phyloP scores from a whole-genome alignment of 2,329 filamentous ascomycete genomes.

The Exserohilum turcica region DNA sequence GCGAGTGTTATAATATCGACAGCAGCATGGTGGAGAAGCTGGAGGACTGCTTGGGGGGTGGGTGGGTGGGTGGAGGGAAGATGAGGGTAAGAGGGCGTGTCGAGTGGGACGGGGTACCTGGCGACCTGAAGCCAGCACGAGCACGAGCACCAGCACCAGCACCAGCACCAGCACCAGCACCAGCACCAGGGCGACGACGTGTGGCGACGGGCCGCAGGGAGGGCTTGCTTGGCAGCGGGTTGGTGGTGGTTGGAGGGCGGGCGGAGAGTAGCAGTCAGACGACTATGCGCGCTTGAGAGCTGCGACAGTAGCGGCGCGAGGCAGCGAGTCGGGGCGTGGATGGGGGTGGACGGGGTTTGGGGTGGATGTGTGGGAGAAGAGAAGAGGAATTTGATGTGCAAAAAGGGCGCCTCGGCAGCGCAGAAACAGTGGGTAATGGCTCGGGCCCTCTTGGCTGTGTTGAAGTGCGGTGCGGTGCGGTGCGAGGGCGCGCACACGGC shows the following conservation, averaged over 20 bases:
- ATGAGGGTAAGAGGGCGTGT: conserved; percentile 24
- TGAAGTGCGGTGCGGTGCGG: too few relatives aligned
- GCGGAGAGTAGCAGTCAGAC: conserved; percentile 13
- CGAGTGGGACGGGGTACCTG: conserved; percentile 38
- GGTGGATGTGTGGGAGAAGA: too few relatives aligned
- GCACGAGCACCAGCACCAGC: too few relatives aligned
- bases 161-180: too few relatives aligned
- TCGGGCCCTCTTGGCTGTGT: conserved; percentile 16
- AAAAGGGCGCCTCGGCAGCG: conserved; percentile 19
- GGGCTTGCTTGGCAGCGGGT: conserved; percentile 8
- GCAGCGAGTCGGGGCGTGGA: conserved; percentile 9
- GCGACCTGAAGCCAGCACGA: too few relatives aligned
- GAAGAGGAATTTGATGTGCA: conserved; percentile 32
- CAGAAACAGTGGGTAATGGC: conserved; percentile 16
- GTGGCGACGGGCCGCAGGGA: conserved; percentile 39
- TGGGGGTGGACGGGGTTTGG: conserved; percentile 15
- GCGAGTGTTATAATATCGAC: conserved; percentile 46
- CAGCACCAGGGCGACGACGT: conserved; percentile 34
- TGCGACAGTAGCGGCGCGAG: conserved; percentile 24
- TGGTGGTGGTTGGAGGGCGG: conserved; percentile 12
- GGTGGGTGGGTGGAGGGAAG: conserved; percentile 34
- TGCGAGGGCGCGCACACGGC: too few relatives aligned
- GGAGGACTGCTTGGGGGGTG: conserved; percentile 33
- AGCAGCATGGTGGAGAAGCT: conserved; percentile 43
- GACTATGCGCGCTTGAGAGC: conserved; percentile 14